Evolutionary conservation across 768 basidiomycete genomes (phyloP), one percentile per base, ranked within the genome.

Genomic region (Termitomyces sp.): DNA sequence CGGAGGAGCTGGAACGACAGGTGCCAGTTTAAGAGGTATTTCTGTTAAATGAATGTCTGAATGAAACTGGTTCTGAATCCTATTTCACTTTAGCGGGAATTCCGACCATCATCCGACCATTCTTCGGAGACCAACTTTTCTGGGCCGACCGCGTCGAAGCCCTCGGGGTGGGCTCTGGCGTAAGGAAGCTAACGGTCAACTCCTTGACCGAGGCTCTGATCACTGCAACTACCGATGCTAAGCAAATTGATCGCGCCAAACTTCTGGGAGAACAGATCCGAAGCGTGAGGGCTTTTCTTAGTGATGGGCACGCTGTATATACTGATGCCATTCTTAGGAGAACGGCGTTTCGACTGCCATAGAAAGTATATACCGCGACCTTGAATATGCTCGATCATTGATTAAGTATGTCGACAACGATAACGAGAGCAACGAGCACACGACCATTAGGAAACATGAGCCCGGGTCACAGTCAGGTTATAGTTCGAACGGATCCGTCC

Each of bases 81-180:
- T 47, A 46, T 55, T 60, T 8, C 46, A 47, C 54, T 60, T 7
- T 63, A 91, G 92, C 92, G 58, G 94, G 93, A 8, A 89, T 94
- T 52, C 96, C 97, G 1, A 98, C 95, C 1, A 89, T 99, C 64
- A 93, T 98, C 68, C 87, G 86, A 60, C 96, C 97, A 0, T 99
- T 98, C 81, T 99, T 98, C 64, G 96, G 97, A 2, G 95, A 98
- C 69, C 95, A 98, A 65, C 92, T 89, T 69, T 96, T 98, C 73
- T 98, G 94, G 94, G 92, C 93, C 3, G 93, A 99, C 70, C 88
- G 96, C 28, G 93, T 98, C n/a, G 94, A 97, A 70, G 93, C 94
- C 2, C 79, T 99, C 41, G 95, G 95, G 37, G 84, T 98, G 48
- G 97, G 96, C 44, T 79, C 86, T 30, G 84, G 88, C 51, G 86